Conservation (phyloP, 192 early-diverging fungal species). For the Pilobolus umbonatus region DNA sequence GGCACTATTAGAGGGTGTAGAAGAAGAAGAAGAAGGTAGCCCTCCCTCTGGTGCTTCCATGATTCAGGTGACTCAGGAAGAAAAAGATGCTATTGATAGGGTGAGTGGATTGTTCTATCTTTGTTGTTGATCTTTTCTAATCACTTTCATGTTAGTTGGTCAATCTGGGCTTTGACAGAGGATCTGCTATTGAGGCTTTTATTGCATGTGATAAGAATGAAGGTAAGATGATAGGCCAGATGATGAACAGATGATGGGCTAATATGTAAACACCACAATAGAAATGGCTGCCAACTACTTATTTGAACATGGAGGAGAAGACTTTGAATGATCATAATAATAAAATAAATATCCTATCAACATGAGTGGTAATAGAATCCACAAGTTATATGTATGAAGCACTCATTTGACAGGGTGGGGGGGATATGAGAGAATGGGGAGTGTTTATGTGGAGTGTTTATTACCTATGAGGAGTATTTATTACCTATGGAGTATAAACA, state of each 20-base stretch:
- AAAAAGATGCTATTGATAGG: conserved; percentile 85
- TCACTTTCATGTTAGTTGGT: conserved; percentile 54
- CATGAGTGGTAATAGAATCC: too few species aligned
- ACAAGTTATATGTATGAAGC: too few species aligned
- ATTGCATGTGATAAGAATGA: conserved; percentile 98
- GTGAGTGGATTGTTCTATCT: conserved; percentile 37
- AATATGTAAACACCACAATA: background rate
- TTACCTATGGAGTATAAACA: too few species aligned
- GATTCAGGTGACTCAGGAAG: conserved; percentile 82
- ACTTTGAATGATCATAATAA: conserved; percentile 40
- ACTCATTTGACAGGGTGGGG: too few species aligned
- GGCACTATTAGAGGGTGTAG: conserved; percentile 61
- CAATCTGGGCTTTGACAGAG: conserved; percentile 82
- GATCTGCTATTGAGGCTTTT: conserved; percentile 84
- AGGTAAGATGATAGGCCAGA: conserved; percentile 25
- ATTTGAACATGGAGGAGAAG: conserved; percentile 74
- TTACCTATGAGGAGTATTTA: too few species aligned
- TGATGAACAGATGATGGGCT: background rate
- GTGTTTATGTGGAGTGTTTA: too few species aligned
- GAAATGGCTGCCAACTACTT: conserved; percentile 94
- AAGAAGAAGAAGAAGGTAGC: conserved; percentile 51
- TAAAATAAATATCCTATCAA: too few species aligned
- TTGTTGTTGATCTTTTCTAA: conserved; percentile 13
- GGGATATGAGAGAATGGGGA: too few species aligned
- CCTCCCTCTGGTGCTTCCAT: conserved; percentile 48